Conservation (phyloP, 345 rosid genomes). For the Syzygium oleosum region DNA sequence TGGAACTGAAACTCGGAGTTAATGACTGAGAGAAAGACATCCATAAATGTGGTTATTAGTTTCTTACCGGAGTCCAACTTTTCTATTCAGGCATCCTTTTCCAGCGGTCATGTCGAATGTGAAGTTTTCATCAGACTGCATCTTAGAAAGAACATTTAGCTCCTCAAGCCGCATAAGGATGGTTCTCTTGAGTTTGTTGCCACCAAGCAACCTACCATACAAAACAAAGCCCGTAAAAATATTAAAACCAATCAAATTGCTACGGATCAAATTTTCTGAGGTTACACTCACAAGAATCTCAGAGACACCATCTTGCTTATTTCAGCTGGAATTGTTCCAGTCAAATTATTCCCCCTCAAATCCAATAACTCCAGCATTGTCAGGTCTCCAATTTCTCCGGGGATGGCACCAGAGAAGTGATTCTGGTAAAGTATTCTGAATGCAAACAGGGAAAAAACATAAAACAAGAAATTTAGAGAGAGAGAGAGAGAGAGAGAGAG, state of each 20-base stretch:
- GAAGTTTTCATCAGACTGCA: slow-evolving; percentile 44
- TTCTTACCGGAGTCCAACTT: slow-evolving; percentile 61
- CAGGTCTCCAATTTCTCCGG: slow-evolving; percentile 58
- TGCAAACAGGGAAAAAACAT: background rate
- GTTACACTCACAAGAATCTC: slow-evolving; percentile 56
- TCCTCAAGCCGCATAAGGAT: slow-evolving; percentile 35
- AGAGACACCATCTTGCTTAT: slow-evolving; percentile 33
- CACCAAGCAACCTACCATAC: slow-evolving; percentile 54
- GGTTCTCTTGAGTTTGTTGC: slow-evolving; percentile 56
- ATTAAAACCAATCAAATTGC: background rate
- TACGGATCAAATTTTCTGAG: background rate
- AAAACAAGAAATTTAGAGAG: background rate
- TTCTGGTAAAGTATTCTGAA: slow-evolving; percentile 49
- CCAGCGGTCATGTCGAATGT: slow-evolving; percentile 14
- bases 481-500: background rate
- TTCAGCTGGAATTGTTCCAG: slow-evolving; percentile 60
- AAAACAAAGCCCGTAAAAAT: background rate
- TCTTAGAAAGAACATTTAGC: slow-evolving; percentile 43
- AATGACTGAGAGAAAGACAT: background rate
- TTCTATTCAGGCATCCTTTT: slow-evolving; percentile 36
- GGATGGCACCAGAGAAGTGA: slow-evolving; percentile 52
- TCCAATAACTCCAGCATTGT: slow-evolving; percentile 51
- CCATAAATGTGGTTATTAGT: background rate
- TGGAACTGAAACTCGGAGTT: background rate
- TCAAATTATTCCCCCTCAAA: slow-evolving; percentile 57